A percentile compares a stretch with the other conserved stretches of the same genome.
phyloP scores from a whole-genome alignment of 1,284 basidiomycete species.

The Cryptococcus hybrid region DNA sequence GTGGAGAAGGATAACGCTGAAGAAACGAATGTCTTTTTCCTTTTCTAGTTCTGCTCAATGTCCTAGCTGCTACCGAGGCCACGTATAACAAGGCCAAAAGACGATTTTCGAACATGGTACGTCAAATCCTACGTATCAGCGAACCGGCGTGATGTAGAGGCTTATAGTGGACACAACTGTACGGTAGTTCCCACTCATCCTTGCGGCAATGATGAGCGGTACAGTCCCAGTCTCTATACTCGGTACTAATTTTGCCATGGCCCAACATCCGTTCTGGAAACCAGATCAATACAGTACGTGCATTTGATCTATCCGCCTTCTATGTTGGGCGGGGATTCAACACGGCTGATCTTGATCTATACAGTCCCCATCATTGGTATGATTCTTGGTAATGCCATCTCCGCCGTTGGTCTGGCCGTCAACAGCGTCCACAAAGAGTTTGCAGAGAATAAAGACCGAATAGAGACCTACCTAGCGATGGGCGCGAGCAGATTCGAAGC shows the following conservation, averaged over 20 bases:
- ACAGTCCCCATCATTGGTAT: conserved; percentile 82
- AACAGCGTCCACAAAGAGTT: conserved; percentile 51
- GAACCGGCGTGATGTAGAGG: not conserved
- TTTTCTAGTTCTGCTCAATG: conserved; percentile 61
- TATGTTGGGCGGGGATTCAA: conserved; percentile 13
- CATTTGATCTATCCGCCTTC: not conserved
- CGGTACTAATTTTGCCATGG: conserved; percentile 74
- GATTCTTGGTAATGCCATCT: conserved; percentile 77
- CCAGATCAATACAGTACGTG: conserved; percentile 72
- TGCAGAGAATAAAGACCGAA: conserved; percentile 70
- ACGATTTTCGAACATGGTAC: conserved; percentile 70
- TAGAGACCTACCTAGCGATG: conserved; percentile 78
- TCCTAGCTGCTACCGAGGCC: conserved; percentile 60
- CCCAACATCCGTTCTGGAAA: conserved; percentile 70
- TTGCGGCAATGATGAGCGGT: conserved; percentile 67
- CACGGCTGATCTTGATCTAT: not conserved
- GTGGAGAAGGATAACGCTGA: not conserved
- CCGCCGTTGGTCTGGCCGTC: conserved; percentile 66
- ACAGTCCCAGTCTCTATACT: conserved; percentile 77
- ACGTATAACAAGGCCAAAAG: conserved; percentile 71
- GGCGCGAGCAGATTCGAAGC: conserved; percentile 61
- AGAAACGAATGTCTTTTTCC: not conserved
- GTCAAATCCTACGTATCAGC: conserved; percentile 9
- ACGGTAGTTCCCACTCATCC: conserved; percentile 64
- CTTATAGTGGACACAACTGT: not conserved